phyloP scores from a whole-genome alignment of 1,284 basidiomycete species.

The Bondarzewia mesenterica region DNA sequence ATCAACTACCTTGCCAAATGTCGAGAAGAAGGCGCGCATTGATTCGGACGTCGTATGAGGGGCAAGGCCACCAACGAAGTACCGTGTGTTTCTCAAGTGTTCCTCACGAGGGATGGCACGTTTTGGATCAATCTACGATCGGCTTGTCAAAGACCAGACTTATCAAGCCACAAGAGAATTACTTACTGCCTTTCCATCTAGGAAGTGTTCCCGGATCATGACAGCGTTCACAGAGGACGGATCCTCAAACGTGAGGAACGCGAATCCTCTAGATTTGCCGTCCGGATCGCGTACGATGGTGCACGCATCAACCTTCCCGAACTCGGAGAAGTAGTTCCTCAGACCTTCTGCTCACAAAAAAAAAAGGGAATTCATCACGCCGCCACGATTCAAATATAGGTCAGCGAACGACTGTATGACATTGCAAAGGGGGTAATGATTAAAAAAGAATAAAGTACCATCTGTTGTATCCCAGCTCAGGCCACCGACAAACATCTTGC shows the following conservation, averaged over 20 bases:
- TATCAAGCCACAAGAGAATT: constrained; percentile 17
- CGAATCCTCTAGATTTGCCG: constrained; percentile 89
- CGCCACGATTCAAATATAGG: constrained; percentile 21
- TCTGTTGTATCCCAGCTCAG: constrained; percentile 98
- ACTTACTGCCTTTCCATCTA: constrained; percentile 84
- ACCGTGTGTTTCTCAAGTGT: constrained; percentile 73
- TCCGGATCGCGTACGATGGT: constrained; percentile 93
- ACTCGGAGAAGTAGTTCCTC: constrained; percentile 65
- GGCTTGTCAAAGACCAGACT: not conserved
- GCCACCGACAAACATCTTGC: constrained; percentile 98
- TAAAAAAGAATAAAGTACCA: constrained; percentile 47
- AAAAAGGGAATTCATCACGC: constrained; percentile 20
- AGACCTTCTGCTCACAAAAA: constrained; percentile 47
- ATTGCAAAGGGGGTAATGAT: constrained; percentile 10
- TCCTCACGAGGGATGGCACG: constrained; percentile 88
- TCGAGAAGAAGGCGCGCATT: constrained; percentile 72
- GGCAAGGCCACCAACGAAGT: constrained; percentile 86
- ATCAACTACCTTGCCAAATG: constrained; percentile 80
- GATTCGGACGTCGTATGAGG: constrained; percentile 73
- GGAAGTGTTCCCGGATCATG: constrained; percentile 74
- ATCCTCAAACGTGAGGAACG: constrained; percentile 90
- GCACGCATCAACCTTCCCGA: constrained; percentile 83
- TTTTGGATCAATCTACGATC: constrained; percentile 83
- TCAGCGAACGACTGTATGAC: constrained; percentile 31
- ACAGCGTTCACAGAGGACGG: constrained; percentile 76